A percentile compares a stretch with the other conserved stretches of the same genome.
These are phyloP conservation scores for Calonectria pteridis DNA, from an alignment of 2,329 filamentous ascomycete species.

Conservation along the genomic window DNA sequence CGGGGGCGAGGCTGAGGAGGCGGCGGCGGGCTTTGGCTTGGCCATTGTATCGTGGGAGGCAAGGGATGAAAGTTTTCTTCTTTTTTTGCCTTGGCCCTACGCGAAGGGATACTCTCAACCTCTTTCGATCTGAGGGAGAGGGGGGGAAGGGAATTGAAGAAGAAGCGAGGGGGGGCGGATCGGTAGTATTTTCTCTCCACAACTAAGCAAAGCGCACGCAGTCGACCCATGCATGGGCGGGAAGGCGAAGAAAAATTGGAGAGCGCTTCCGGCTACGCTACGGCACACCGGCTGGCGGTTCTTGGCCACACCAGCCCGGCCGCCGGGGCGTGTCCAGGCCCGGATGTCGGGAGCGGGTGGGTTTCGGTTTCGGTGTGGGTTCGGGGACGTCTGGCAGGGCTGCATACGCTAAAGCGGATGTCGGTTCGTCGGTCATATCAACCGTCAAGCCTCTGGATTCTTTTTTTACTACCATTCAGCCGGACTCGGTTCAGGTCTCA, in stretches of 20 bases:
- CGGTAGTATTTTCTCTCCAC: not conserved
- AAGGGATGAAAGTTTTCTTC: not conserved
- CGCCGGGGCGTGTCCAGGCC: constrained; percentile 38
- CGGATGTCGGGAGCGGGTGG: constrained; percentile 24
- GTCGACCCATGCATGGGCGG: not conserved
- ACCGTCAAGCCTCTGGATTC: not conserved
- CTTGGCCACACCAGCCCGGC: constrained; percentile 22
- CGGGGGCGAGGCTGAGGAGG: not conserved
- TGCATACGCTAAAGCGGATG: constrained; percentile 13
- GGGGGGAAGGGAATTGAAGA: not conserved
- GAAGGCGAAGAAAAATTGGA: not conserved
- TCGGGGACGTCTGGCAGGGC: constrained; percentile 8
- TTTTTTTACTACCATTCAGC: not conserved
- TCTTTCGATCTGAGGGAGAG: not conserved
- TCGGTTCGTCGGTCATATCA: constrained; percentile 29
- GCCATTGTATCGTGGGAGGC: constrained; percentile 4
- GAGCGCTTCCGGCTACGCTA: not conserved
- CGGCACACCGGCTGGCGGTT: constrained; percentile 2
- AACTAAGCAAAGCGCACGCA: not conserved
- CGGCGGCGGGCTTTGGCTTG: constrained; percentile 7
- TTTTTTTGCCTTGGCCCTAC: not conserved
- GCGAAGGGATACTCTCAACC: not conserved
- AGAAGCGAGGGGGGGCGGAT: not conserved
- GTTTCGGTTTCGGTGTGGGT: constrained; percentile 11
- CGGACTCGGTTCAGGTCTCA: not conserved